Conservation (phyloP, 495 filamentous ascomycete genomes). For the Extremus antarcticus region DNA sequence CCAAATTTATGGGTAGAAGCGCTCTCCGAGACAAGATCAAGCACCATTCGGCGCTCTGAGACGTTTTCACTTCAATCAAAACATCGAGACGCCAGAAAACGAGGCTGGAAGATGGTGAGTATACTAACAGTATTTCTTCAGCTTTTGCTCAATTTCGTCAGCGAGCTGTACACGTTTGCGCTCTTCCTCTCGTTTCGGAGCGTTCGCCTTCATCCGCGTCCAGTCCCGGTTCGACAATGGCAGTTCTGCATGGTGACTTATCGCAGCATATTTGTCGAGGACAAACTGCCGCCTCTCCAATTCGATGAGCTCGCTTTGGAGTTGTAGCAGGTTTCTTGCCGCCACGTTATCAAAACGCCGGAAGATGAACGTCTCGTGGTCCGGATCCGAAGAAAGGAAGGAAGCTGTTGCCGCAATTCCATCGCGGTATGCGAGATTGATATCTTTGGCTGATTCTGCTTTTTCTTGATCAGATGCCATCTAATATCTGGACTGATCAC, state of each 20-base stretch:
- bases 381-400: neutral
- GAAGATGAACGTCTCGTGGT: constrained; percentile 1
- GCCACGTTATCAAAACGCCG: neutral
- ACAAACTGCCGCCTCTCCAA: neutral
- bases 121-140: neutral
- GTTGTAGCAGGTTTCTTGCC: constrained; percentile 1
- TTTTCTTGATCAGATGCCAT: neutral
- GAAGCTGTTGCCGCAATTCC: neutral
- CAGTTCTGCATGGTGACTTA: neutral
- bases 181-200: neutral
- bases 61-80: no score
- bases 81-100: no score
- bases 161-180: neutral
- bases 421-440: neutral
- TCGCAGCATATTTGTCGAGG: neutral
- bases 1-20: no score
- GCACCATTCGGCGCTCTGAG: no score
- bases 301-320: constrained; percentile 3
- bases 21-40: no score
- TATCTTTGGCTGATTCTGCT: neutral
- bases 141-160: neutral
- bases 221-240: neutral
- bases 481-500: no score
- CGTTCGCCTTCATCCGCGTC: neutral
- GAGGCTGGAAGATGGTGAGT: no score